Base-by-base conservation (phyloP, 1,284 basidiomycete species). In the Sphaerobolus stellatus region DNA sequence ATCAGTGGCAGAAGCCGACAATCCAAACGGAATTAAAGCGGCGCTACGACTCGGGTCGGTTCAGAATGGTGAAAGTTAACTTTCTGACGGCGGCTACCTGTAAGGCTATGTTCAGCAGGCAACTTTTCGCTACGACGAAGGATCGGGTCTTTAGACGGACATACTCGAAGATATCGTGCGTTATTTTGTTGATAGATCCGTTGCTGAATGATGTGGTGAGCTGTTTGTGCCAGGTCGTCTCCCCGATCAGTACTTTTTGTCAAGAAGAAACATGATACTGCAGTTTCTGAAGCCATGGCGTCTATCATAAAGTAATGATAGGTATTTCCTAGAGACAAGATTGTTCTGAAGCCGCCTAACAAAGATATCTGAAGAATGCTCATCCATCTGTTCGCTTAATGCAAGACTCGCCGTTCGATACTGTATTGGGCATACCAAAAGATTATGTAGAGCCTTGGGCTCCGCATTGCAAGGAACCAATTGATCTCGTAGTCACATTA, bases 401-500 rank as follows among this genome's bases (percentile, higher is more conserved):
- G 24, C 30, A 46, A 27, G 18, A 55, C 25, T 11, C 65, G 68
- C 33, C 56, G 58, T 9, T 22, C 28, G 3, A 53, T 66, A 2
- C 54, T 68, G 16, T 58, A 61, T 2, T 48, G 60, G 50, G 34
- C 14, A 25, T 30, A 2, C 60, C 63, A 48, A 68, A 20, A 28
- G 34, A 48, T n/a, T 29, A 20, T 11, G 25, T 48, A 8, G 45
- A 48, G 22, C 53, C 33, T 1, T 54, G 53, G 53, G 38, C 53
- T 11, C 25, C 34, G 8, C 27, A 54, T n/a, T 28, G 22, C n/a
- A 49, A 38, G 25, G n/a, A 34, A 11, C 34, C 53, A 7, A 38
- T 94, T 56, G 92, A 96, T 68, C 78, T 98, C 7, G 88, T 97
- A 14, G 83, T 98, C 29, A 97, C 95, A 0, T 72, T 98, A 1